These are phyloP conservation scores for Toxicodendron radicans DNA, from an alignment of 345 rosid species.

Conservation along the genomic window DNA sequence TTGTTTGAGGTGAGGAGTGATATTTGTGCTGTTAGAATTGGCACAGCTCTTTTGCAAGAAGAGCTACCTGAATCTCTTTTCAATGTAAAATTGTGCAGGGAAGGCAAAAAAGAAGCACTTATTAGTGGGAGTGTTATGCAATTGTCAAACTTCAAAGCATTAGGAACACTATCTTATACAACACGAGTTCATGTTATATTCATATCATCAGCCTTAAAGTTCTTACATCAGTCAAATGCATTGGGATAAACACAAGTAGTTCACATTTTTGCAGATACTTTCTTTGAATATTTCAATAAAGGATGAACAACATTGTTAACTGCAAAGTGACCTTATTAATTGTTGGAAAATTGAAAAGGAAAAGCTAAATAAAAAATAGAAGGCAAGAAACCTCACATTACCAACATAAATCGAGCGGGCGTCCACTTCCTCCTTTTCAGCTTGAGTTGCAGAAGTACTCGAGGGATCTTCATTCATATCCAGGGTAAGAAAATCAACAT, in stretches of 20 bases:
- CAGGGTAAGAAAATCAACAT: slow-evolving; percentile 3
- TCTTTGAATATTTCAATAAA: neutral
- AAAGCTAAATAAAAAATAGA: neutral
- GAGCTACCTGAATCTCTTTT: no score
- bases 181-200: neutral
- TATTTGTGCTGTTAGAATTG: neutral
- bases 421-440: slow-evolving; percentile 99
- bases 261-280: neutral
- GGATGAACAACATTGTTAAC: neutral
- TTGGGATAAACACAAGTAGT: neutral
- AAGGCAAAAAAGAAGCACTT: neutral
- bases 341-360: neutral
- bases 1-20: neutral
- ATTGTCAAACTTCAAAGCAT: neutral
- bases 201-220: neutral
- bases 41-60: neutral
- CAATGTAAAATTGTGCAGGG: neutral
- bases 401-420: slow-evolving; percentile 94
- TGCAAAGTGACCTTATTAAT: neutral
- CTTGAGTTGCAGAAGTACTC: slow-evolving; percentile 58
- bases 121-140: neutral
- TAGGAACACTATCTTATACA: neutral
- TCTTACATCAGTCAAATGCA: neutral
- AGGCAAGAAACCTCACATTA: slow-evolving; percentile 66
- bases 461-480: slow-evolving; percentile 62